phyloP scores from a whole-genome alignment of 371 early-diverging fungal genomes.

The Haplosporangium sp. region DNA sequence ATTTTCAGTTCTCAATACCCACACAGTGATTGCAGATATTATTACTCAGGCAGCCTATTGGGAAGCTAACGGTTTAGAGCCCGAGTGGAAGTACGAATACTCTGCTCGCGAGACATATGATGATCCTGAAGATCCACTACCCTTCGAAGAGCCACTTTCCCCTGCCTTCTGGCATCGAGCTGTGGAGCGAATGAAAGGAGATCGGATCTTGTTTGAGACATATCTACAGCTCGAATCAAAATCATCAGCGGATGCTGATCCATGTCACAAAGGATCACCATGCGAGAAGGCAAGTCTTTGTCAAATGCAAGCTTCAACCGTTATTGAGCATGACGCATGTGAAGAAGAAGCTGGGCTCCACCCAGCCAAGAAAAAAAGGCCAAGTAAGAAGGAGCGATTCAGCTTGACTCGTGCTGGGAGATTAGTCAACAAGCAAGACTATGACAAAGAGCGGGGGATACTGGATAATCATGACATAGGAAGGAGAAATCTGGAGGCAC shows the following conservation, averaged over 20 bases:
- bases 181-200: conserved; percentile 39
- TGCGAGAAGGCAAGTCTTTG: conserved; percentile 36
- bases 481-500: not conserved
- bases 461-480: not conserved
- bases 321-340: conserved; percentile 25
- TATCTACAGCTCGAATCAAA: conserved; percentile 43
- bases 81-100: conserved; percentile 48
- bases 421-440: conserved; percentile 14
- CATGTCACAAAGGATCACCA: conserved; percentile 23
- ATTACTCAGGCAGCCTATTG: conserved; percentile 32
- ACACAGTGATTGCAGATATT: conserved; percentile 42
- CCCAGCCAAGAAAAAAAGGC: conserved; percentile 17
- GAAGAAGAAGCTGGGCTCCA: not conserved
- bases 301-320: conserved; percentile 51
- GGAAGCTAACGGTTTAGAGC: conserved; percentile 39
- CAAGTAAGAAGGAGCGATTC: conserved; percentile 22
- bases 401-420: conserved; percentile 30
- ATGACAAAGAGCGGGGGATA: conserved; percentile 25
- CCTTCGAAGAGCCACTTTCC: conserved; percentile 29
- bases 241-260: conserved; percentile 22
- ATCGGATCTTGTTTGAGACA: conserved; percentile 22
- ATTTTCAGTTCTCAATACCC: conserved; percentile 41
- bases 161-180: conserved; percentile 45
- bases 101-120: conserved; percentile 34
- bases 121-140: conserved; percentile 15